phyloP scores from a whole-genome alignment of 306 rosid genomes.

The Prunus padus region DNA sequence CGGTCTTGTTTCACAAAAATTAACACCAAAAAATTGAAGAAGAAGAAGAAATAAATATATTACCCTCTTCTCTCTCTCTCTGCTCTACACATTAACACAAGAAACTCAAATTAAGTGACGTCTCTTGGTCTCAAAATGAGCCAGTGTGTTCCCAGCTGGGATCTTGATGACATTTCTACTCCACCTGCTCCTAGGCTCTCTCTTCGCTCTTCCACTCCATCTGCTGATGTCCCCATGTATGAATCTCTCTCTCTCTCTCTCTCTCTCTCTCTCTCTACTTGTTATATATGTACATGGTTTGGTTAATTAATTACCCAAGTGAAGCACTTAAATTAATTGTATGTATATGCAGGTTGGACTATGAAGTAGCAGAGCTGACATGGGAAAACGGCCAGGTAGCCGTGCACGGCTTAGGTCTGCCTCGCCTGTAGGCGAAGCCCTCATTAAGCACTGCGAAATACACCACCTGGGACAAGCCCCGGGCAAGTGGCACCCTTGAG shows the following conservation, averaged over 20 bases:
- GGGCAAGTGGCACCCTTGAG: constrained; percentile 78
- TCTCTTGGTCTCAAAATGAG: constrained; percentile 41
- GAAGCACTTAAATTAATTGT: not conserved
- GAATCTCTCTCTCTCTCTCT: too few species aligned
- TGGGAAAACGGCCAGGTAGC: constrained; percentile 88
- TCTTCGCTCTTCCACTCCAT: constrained; percentile 49
- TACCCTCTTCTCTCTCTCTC: not conserved
- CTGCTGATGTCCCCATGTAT: constrained; percentile 57
- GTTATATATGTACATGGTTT: too few species aligned
- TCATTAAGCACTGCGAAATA: constrained; percentile 24
- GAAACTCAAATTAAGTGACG: not conserved
- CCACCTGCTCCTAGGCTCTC: constrained; percentile 27
- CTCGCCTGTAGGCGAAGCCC: constrained; percentile 39
- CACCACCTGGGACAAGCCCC: constrained; percentile 76
- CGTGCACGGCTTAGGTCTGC: constrained; percentile 78
- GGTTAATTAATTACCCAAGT: not conserved
- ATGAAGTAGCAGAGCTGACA: constrained; percentile 75
- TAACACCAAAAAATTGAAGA: not conserved
- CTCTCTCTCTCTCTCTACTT: constrained; percentile 12
- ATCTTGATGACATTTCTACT: constrained; percentile 37
- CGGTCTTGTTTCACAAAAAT: not conserved
- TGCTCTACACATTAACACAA: not conserved
- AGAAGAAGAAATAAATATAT: not conserved
- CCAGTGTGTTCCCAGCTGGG: constrained; percentile 95
- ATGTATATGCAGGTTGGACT: constrained; percentile 55